These are phyloP conservation scores for Cochlearia excelsa DNA, from an alignment of 345 rosid genomes.

Conservation along the genomic window DNA sequence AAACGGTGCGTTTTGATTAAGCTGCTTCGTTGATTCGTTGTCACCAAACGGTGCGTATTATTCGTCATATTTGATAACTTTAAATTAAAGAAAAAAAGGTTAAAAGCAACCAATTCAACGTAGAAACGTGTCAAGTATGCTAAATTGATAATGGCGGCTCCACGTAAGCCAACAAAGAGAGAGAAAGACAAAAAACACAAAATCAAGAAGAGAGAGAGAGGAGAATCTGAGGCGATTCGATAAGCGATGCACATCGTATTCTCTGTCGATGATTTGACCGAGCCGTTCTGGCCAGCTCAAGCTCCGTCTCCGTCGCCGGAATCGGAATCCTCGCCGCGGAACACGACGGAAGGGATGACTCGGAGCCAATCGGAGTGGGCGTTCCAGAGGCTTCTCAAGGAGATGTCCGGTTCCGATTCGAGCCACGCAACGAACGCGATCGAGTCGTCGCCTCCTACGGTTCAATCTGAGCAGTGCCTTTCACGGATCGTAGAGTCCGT, in stretches of 20 bases:
- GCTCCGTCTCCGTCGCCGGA: slow-evolving; percentile 31
- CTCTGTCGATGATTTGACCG: slow-evolving; percentile 69
- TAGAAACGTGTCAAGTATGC: slow-evolving; percentile 21
- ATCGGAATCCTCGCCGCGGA: slow-evolving; percentile 5
- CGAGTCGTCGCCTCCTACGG: slow-evolving; percentile 33
- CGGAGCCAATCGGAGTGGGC: slow-evolving; percentile 78
- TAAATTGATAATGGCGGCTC: slow-evolving; percentile 19
- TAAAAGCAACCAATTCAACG: slow-evolving; percentile 16
- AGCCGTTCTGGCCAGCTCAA: slow-evolving; percentile 51
- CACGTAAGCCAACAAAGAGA: slow-evolving; percentile 28
- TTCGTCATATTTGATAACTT: too few species aligned
- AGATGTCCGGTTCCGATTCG: slow-evolving; percentile 37
- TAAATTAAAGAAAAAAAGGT: too few species aligned
- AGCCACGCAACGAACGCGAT: slow-evolving; percentile 32
- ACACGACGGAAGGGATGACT: slow-evolving; percentile 39
- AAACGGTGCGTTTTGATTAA: too few species aligned
- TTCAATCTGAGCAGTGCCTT: slow-evolving; percentile 37
- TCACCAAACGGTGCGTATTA: too few species aligned
- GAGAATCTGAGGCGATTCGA: slow-evolving; percentile 33
- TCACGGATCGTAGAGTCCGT: slow-evolving; percentile 27
- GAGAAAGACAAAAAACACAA: neutral
- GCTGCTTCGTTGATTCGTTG: too few species aligned
- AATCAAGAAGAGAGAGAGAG: neutral
- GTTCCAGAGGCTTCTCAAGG: slow-evolving; percentile 52
- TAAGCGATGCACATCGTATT: slow-evolving; percentile 51